A percentile compares a stretch with the other conserved stretches of the same genome.
phyloP scores from a whole-genome alignment of 495 filamentous ascomycete genomes.

The Neurospora africana region DNA sequence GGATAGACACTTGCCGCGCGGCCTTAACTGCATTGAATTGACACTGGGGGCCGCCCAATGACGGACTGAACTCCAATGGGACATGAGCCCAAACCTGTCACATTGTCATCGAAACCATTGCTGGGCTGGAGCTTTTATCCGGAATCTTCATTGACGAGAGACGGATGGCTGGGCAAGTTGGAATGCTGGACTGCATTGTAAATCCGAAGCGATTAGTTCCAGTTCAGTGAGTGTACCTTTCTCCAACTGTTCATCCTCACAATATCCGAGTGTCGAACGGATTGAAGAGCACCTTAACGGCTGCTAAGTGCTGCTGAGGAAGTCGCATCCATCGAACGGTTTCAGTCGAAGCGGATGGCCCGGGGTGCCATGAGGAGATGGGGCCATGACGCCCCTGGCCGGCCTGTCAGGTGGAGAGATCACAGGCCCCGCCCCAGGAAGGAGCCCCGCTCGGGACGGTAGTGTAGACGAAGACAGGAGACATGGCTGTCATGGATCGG shows the following conservation, averaged over 20 bases:
- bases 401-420: background rate
- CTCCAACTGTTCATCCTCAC: background rate
- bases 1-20: background rate
- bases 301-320: background rate
- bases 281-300: background rate
- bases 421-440: background rate
- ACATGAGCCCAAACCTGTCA: background rate
- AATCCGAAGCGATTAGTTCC: background rate
- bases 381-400: background rate
- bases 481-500: background rate
- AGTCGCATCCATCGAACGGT: background rate
- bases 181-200: background rate
- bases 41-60: background rate
- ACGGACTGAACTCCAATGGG: background rate
- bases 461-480: background rate
- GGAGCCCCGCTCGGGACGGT: background rate
- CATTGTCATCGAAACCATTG: background rate
- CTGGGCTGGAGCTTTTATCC: background rate
- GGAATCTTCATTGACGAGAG: background rate
- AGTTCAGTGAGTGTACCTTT: background rate
- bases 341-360: background rate
- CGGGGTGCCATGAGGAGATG: background rate
- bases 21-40: background rate
- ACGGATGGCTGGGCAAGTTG: background rate
- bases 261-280: background rate